Percentiles rank a stretch among this genome's conserved stretches.
These are phyloP conservation scores for Pichia nakasei DNA, from an alignment of 805 yeast species.

Conservation along the genomic window DNA sequence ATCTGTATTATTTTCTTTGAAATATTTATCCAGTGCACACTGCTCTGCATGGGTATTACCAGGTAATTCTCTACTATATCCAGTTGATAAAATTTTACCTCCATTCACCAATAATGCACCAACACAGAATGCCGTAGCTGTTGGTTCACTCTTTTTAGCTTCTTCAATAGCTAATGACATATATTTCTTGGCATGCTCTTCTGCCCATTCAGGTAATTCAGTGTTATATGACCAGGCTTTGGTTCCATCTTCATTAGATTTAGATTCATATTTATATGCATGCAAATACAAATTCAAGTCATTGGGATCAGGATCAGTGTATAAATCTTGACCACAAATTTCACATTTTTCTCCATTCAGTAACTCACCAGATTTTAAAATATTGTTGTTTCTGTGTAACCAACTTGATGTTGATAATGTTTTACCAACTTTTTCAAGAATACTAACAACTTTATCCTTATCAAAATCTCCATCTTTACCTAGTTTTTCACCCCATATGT, in stretches of 20 bases:
- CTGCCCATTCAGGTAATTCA: slow-evolving; percentile 77
- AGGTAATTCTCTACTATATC: slow-evolving; percentile 82
- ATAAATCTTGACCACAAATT: slow-evolving; percentile 60
- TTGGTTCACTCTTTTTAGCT: slow-evolving; percentile 74
- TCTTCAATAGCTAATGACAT: slow-evolving; percentile 73
- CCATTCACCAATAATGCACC: slow-evolving; percentile 77
- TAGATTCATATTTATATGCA: slow-evolving; percentile 69
- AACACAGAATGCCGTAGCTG: slow-evolving; percentile 85
- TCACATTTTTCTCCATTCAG: slow-evolving; percentile 46
- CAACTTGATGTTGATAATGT: slow-evolving; percentile 58
- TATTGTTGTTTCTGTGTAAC: slow-evolving; percentile 41
- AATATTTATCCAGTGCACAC: slow-evolving; percentile 77
- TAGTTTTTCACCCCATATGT: slow-evolving; percentile 70
- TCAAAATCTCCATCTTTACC: slow-evolving; percentile 55
- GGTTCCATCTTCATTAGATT: slow-evolving; percentile 20
- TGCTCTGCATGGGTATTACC: slow-evolving; percentile 99
- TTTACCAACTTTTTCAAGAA: slow-evolving; percentile 63
- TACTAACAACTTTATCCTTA: slow-evolving; percentile 33
- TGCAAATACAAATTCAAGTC: slow-evolving; percentile 88
- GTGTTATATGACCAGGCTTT: slow-evolving; percentile 65
- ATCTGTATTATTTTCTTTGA: slow-evolving; percentile 25
- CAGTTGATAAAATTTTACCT: slow-evolving; percentile 62
- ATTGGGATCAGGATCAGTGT: slow-evolving; percentile 81
- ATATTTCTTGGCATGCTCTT: slow-evolving; percentile 42
- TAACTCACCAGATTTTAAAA: slow-evolving; percentile 46